phyloP scores from a whole-genome alignment of 176 grass and related monocot species.

The Oryza nivara region DNA sequence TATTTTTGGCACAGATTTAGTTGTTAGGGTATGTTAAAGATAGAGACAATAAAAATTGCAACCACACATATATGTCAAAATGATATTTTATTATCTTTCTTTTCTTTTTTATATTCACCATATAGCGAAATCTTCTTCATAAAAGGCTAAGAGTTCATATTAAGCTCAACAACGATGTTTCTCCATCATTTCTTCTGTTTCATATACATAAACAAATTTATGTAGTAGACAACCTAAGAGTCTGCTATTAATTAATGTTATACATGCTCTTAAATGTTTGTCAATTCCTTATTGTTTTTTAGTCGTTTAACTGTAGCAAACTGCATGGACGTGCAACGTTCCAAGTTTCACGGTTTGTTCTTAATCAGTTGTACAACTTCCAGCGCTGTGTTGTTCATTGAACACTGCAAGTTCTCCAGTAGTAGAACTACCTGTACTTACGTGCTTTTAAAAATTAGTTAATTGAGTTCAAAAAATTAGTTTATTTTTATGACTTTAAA shows the following conservation, averaged over 20 bases:
- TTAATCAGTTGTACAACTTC: neutral
- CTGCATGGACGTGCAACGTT: neutral
- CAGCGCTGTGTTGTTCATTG: neutral
- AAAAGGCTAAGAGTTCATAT: too few relatives aligned
- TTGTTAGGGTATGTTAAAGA: too few relatives aligned
- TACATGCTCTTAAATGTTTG: neutral
- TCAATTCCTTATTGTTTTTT: neutral
- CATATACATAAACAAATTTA: too few relatives aligned
- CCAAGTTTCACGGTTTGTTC: neutral
- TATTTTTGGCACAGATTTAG: neutral
- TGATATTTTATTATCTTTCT: too few relatives aligned
- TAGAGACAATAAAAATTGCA: too few relatives aligned
- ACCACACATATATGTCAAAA: too few relatives aligned
- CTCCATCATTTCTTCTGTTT: too few relatives aligned
- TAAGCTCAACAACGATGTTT: too few relatives aligned
- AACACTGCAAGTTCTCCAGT: neutral
- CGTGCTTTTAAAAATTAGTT: neutral
- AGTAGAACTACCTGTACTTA: neutral
- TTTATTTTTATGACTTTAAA: neutral
- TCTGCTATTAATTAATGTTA: too few relatives aligned
- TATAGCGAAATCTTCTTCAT: too few relatives aligned
- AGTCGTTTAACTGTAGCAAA: neutral
- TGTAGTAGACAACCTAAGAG: too few relatives aligned
- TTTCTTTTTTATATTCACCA: too few relatives aligned
- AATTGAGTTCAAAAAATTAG: neutral